Conservation (phyloP, 2,329 filamentous ascomycete genomes). For the Thelonectria olida region DNA sequence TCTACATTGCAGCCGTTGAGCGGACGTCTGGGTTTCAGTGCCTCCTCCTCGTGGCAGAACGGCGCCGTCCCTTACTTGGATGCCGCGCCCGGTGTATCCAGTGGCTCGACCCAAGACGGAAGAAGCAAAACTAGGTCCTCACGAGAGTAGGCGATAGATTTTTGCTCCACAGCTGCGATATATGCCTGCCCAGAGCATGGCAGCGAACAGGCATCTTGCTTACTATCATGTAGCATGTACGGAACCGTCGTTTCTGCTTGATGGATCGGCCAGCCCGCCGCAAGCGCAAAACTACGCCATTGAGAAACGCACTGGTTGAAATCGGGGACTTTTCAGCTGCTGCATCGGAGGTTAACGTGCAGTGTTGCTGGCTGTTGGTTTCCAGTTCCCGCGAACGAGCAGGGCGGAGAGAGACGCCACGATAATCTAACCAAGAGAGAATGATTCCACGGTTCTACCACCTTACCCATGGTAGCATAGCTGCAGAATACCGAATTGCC, state of each 20-base stretch:
- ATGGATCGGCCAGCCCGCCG: background rate
- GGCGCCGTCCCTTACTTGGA: too few relatives aligned
- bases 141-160: background rate
- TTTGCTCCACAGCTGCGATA: background rate
- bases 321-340: background rate
- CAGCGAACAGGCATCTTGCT: background rate
- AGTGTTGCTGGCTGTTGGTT: background rate
- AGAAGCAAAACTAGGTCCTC: background rate
- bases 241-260: background rate
- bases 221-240: background rate
- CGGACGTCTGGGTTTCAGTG: slow-evolving; percentile 20
- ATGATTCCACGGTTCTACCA: slow-evolving; percentile 12
- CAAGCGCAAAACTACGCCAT: background rate
- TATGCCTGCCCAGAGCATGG: background rate
- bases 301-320: background rate
- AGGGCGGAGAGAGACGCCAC: background rate
- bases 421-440: slow-evolving; percentile 3
- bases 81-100: too few relatives aligned
- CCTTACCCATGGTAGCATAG: background rate
- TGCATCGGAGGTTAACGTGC: too few relatives aligned
- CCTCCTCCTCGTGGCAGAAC: background rate
- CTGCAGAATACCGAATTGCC: background rate
- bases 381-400: slow-evolving; percentile 3
- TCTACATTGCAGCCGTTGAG: background rate
- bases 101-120: too few relatives aligned